phyloP scores from a whole-genome alignment of 768 basidiomycete species.

The Termitomyces bulborhizus region DNA sequence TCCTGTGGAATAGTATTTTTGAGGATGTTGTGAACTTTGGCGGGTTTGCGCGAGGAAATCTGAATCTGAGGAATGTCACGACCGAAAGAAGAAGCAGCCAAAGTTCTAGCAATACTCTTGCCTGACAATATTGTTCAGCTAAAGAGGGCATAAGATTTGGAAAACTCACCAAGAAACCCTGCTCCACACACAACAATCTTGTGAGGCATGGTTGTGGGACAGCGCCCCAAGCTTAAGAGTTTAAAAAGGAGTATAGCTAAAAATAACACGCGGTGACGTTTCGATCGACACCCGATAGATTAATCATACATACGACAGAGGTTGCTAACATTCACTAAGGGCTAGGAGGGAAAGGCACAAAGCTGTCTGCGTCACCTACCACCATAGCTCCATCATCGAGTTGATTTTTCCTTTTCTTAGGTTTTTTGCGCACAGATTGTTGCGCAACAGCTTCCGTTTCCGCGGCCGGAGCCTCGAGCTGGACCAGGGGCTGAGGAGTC shows the following conservation, averaged over 20 bases:
- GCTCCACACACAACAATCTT: slow-evolving; percentile 50
- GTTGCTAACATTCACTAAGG: slow-evolving; percentile 6
- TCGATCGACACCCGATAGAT: neutral
- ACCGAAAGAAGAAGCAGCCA: slow-evolving; percentile 29
- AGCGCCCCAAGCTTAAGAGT: neutral
- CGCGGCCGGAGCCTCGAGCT: slow-evolving; percentile 7
- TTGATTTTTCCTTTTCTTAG: slow-evolving; percentile 20
- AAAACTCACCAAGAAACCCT: slow-evolving; percentile 51
- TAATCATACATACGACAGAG: neutral
- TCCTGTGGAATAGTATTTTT: slow-evolving; percentile 24
- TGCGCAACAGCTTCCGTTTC: slow-evolving; percentile 11
- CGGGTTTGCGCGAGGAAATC: slow-evolving; percentile 55
- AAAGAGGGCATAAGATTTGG: neutral
- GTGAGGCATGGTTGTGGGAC: slow-evolving; percentile 1
- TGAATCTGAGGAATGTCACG: slow-evolving; percentile 36
- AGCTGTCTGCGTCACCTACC: slow-evolving; percentile 29
- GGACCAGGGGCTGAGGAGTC: slow-evolving; percentile 23
- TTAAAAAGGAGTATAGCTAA: neutral
- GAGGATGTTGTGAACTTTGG: slow-evolving; percentile 29
- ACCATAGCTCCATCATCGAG: slow-evolving; percentile 29
- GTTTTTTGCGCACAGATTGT: slow-evolving; percentile 12
- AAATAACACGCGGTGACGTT: neutral
- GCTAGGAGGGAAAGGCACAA: slow-evolving; percentile 17
- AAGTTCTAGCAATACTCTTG: slow-evolving; percentile 46
- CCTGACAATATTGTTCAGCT: slow-evolving; percentile 16